phyloP scores from a whole-genome alignment of 1,284 basidiomycete species.

The Ustilago nuda region DNA sequence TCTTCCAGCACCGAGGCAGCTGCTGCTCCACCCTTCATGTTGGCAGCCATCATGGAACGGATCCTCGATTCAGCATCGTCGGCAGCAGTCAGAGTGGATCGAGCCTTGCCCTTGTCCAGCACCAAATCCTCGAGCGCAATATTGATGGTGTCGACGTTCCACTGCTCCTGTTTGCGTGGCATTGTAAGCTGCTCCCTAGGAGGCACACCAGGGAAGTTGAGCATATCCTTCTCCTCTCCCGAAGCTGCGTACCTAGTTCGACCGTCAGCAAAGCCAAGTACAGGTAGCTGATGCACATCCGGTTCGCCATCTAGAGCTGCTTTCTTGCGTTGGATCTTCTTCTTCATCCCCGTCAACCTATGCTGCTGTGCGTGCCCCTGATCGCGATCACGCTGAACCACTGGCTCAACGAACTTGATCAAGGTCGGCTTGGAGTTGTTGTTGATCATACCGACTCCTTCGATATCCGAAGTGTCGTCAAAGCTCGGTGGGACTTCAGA shows the following conservation, averaged over 20 bases:
- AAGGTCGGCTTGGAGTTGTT: constrained; percentile 26
- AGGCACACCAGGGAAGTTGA: constrained; percentile 39
- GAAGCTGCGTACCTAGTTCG: constrained; percentile 3
- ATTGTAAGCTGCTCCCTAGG: constrained; percentile 4
- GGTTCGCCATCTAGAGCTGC: constrained; percentile 9
- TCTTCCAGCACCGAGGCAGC: constrained; percentile 41
- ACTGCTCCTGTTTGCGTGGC: constrained; percentile 24
- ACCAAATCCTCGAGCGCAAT: constrained; percentile 43
- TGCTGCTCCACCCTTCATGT: constrained; percentile 7
- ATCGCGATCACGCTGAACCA: constrained; percentile 28
- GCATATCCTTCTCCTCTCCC: constrained; percentile 15
- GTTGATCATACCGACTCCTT: constrained; percentile 10
- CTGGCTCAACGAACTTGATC: constrained; percentile 49
- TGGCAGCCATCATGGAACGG: not conserved
- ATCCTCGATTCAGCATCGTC: constrained; percentile 3
- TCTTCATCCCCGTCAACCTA: constrained; percentile 47
- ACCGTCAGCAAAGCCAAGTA: constrained; percentile 33
- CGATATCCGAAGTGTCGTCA: constrained; percentile 45
- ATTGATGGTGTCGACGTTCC: constrained; percentile 47
- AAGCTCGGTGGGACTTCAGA: constrained; percentile 26
- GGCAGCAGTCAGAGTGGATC: not conserved
- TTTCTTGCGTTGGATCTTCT: constrained; percentile 35
- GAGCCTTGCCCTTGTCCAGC: constrained; percentile 24
- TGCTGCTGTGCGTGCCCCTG: constrained; percentile 5
- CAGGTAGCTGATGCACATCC: constrained; percentile 26